Evolutionary conservation across 2,329 filamentous ascomycete genomes (phyloP), one percentile per base, ranked within the genome.

Genomic region (Claviceps fusiformis): DNA sequence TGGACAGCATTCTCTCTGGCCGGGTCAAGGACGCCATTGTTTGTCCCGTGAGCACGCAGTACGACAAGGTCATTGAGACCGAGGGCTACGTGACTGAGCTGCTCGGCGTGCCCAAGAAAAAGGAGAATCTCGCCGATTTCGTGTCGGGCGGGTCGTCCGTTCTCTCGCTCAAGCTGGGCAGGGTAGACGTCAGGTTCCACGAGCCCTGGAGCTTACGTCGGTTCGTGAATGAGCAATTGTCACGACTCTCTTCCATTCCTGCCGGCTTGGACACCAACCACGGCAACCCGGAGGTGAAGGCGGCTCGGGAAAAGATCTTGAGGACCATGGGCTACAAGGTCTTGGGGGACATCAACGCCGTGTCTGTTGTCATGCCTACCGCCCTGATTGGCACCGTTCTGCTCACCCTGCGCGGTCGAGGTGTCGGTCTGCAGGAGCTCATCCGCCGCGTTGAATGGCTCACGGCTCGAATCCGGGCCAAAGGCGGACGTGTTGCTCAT

Each of bases 51-150:
- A 95, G 88, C 68, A 96, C 91, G 0, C 93, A 98, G 67, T 98
- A 98, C 66, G 93, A 98, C 75, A 98, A 97, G 67, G 93, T 98
- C 55, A 95, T 98, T 57, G 93, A 98, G 69, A 95, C 95, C 0
- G 90, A 95, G 69, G 93, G 90, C 5, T 98, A 98, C 65, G 92
- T 97, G 48, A 93, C 85, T 39, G 93, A 98, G 68, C 79, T 98
- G 2, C 78, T 98, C 0, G 93, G 93, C 3, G 85, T 95, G 58
- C 93, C 93, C 0, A 98, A 98, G 70, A 89, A 89, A 64, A 95
- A 95, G 67, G 93, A 98, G 66, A 96, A 95, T 59, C 73, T 98
- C 43, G 81, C 84, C 39, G 89, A 95, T 63, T 95, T 98, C 62
- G 72, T 98, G n/a, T 86, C 86, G 1, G 82, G 89, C 33, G 79